Conservation (phyloP, 2,329 filamentous ascomycete species). For the Colletotrichum musae region DNA sequence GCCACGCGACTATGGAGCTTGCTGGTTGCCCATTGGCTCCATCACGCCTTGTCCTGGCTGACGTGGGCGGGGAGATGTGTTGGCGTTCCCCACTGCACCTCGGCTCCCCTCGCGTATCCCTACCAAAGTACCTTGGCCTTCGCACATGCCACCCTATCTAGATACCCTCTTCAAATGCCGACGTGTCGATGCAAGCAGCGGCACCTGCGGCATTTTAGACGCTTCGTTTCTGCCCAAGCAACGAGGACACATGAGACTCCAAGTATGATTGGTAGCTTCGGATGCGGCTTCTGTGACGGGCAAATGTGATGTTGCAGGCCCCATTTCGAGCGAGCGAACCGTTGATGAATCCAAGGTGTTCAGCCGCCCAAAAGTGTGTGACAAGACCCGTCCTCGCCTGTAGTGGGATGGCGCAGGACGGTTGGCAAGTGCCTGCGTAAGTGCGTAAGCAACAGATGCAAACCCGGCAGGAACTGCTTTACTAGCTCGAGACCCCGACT, state of each 20-base stretch:
- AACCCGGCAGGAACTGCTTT: too few species aligned
- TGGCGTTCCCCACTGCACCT: slow-evolving; percentile 10
- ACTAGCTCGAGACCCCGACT: too few species aligned
- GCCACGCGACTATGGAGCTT: slow-evolving; percentile 22
- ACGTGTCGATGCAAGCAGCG: slow-evolving; percentile 20
- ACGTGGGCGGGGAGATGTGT: slow-evolving; percentile 4
- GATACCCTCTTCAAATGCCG: slow-evolving; percentile 38
- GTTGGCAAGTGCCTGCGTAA: too few species aligned
- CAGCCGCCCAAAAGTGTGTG: slow-evolving; percentile 13
- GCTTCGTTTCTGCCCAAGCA: neutral
- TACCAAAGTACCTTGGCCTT: neutral
- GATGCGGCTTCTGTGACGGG: slow-evolving; percentile 33
- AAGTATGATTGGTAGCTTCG: slow-evolving; percentile 29
- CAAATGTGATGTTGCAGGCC: slow-evolving; percentile 21
- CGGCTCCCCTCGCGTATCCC: slow-evolving; percentile 10
- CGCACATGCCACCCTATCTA: slow-evolving; percentile 21
- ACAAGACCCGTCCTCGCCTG: slow-evolving; percentile 7
- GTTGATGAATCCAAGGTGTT: slow-evolving; percentile 1
- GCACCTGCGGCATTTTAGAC: neutral
- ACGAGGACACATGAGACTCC: neutral
- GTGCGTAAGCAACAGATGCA: too few species aligned
- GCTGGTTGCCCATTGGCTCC: neutral
- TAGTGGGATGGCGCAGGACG: too few species aligned
- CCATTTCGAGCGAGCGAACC: slow-evolving; percentile 18
- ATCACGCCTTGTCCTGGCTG: neutral